Evolutionary conservation across 2,329 filamentous ascomycete species (phyloP).

Genomic region (Alternaria viburni): DNA sequence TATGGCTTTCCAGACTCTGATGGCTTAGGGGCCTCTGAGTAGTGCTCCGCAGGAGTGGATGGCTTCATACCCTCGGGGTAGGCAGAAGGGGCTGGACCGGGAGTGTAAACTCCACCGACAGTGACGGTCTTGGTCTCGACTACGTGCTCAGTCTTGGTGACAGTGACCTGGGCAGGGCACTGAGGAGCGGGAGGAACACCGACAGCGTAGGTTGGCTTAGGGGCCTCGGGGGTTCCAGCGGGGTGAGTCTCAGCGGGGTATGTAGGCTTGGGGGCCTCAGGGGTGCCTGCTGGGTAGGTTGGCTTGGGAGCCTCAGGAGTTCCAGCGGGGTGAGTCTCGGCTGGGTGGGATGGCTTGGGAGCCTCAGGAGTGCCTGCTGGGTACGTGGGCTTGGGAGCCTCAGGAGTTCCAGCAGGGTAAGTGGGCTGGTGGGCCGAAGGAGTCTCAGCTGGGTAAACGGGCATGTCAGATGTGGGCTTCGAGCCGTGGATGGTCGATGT

Average conservation of each 20-base stretch:
- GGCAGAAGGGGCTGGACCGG: constrained; percentile 10
- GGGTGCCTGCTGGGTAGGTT: constrained; percentile 4
- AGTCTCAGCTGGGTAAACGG: constrained; percentile 4
- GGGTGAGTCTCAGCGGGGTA: constrained; percentile 14
- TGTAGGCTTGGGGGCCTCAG: not conserved
- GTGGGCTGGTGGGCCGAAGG: not conserved
- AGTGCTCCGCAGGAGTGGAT: constrained; percentile 6
- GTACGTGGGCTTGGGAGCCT: not conserved
- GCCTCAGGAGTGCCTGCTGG: not conserved
- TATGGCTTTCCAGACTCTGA: not conserved
- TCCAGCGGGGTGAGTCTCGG: not conserved
- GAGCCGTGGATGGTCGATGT: constrained; percentile 37
- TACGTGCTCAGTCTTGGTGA: constrained; percentile 25
- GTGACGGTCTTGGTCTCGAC: constrained; percentile 39
- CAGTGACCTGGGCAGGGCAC: constrained; percentile 39
- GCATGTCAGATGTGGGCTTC: constrained; percentile 14
- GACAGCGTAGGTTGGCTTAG: constrained; percentile 8
- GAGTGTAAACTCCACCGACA: not conserved
- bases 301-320: not conserved
- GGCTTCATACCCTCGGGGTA: not conserved
- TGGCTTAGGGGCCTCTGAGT: constrained; percentile 11
- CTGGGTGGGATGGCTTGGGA: not conserved
- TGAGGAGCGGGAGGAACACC: constrained; percentile 11
- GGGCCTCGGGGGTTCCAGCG: constrained; percentile 9
- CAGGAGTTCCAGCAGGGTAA: not conserved